Evolutionary conservation across 2,329 filamentous ascomycete genomes (phyloP).

Genomic region (Diaporthe australafricana): DNA sequence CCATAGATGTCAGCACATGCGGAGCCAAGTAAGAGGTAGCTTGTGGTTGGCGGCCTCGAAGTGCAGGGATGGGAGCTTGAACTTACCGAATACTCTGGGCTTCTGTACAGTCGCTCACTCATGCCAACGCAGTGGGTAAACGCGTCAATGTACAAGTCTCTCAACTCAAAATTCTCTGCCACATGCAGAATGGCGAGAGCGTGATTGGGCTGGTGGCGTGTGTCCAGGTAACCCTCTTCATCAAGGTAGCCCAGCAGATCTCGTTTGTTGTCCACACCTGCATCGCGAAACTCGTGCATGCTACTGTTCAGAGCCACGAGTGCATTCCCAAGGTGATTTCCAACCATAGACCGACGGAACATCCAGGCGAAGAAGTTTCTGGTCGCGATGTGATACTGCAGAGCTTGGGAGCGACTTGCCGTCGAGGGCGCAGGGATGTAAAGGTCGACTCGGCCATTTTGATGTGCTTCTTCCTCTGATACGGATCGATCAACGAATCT

Average conservation of each 20-base stretch:
- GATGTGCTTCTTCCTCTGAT: slow-evolving; percentile 38
- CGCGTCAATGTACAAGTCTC: slow-evolving; percentile 76
- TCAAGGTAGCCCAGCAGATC: slow-evolving; percentile 76
- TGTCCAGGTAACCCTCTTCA: slow-evolving; percentile 75
- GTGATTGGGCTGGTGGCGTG: slow-evolving; percentile 74
- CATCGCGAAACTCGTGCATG: slow-evolving; percentile 70
- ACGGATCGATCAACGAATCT: slow-evolving; percentile 55
- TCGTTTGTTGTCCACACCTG: slow-evolving; percentile 65
- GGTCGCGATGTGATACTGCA: slow-evolving; percentile 74
- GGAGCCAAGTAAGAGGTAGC: neutral
- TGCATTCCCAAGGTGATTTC: slow-evolving; percentile 71
- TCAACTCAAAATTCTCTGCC: slow-evolving; percentile 73
- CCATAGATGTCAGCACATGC: slow-evolving; percentile 23
- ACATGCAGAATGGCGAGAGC: slow-evolving; percentile 76
- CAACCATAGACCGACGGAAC: slow-evolving; percentile 74
- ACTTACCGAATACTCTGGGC: slow-evolving; percentile 71
- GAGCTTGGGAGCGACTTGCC: slow-evolving; percentile 64
- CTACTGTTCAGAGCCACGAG: slow-evolving; percentile 74
- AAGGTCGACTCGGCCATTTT: slow-evolving; percentile 62
- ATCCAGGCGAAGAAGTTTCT: slow-evolving; percentile 83
- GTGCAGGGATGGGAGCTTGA: slow-evolving; percentile 8
- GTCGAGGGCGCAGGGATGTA: slow-evolving; percentile 75
- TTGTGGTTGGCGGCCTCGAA: too few relatives aligned
- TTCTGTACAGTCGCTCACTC: slow-evolving; percentile 68
- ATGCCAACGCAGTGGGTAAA: slow-evolving; percentile 85